Evolutionary conservation across 2,329 filamentous ascomycete genomes (phyloP).

Genomic region (Colletotrichum sp.): DNA sequence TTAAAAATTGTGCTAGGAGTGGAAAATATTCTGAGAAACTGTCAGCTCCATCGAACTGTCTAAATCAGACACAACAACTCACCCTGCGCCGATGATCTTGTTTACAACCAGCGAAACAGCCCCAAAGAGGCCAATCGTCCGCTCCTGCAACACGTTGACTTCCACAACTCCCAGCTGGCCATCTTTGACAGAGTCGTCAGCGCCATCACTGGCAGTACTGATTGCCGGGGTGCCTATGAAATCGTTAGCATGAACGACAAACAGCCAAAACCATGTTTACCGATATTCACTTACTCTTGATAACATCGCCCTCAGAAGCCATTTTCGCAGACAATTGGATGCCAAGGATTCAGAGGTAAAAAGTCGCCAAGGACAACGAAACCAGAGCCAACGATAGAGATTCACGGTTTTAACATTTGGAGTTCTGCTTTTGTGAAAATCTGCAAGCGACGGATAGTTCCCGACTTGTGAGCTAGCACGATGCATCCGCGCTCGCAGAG

Average conservation of each 20-base stretch:
- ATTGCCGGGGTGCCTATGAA: neutral
- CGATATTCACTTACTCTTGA: neutral
- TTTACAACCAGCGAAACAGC: constrained; percentile 26
- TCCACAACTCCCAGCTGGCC: constrained; percentile 3
- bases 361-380: neutral
- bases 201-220: neutral
- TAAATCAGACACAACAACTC: neutral
- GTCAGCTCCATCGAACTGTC: too few species aligned
- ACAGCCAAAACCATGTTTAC: too few species aligned
- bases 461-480: neutral
- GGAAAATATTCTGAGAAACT: constrained; percentile 25
- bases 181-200: neutral
- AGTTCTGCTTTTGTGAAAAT: neutral
- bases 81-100: constrained; percentile 28
- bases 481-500: neutral
- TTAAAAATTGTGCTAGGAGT: constrained; percentile 26
- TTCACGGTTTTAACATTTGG: neutral
- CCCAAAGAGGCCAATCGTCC: constrained; percentile 26
- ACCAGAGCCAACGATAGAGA: neutral
- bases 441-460: neutral
- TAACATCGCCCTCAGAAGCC: neutral
- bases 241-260: neutral
- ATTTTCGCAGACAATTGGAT: neutral
- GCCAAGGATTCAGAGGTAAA: neutral
- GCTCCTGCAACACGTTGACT: constrained; percentile 17